Percentiles rank a stretch among this genome's conserved stretches.
These are phyloP conservation scores for Citrus hindsii DNA, from an alignment of 345 rosid genomes.

Conservation along the genomic window DNA sequence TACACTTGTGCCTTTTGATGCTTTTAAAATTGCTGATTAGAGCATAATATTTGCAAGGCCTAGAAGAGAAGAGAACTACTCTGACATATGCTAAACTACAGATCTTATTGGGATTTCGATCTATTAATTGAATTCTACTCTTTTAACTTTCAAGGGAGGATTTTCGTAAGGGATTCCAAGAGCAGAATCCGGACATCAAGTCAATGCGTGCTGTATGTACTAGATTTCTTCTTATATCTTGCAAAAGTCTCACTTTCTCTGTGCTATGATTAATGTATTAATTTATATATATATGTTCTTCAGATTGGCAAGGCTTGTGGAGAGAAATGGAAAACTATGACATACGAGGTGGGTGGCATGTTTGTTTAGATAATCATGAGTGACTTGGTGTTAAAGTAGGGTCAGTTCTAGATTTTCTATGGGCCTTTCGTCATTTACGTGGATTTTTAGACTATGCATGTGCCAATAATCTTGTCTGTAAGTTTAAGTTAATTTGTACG, in stretches of 20 bases:
- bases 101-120: background rate
- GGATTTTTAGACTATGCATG: background rate
- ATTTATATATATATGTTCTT: background rate
- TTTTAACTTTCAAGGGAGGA: constrained; percentile 56
- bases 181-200: constrained; percentile 82
- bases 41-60: background rate
- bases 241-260: background rate
- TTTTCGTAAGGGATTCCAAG: constrained; percentile 82
- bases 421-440: background rate
- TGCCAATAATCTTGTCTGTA: background rate
- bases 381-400: background rate
- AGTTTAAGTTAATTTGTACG: background rate
- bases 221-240: background rate
- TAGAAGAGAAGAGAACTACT: background rate
- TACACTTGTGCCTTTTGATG: background rate
- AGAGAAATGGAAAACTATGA: constrained; percentile 92
- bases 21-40: background rate
- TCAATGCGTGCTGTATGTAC: constrained; percentile 83
- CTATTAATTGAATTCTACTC: constrained; percentile 6
- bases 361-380: background rate
- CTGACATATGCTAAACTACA: background rate
- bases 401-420: background rate
- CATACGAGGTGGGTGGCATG: constrained; percentile 59
- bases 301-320: constrained; percentile 97
- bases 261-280: constrained; percentile 5